A percentile compares a stretch with the other conserved stretches of the same genome.
Conservation (phyloP, 177 flowering plant species). For the Vitis hybrid region DNA sequence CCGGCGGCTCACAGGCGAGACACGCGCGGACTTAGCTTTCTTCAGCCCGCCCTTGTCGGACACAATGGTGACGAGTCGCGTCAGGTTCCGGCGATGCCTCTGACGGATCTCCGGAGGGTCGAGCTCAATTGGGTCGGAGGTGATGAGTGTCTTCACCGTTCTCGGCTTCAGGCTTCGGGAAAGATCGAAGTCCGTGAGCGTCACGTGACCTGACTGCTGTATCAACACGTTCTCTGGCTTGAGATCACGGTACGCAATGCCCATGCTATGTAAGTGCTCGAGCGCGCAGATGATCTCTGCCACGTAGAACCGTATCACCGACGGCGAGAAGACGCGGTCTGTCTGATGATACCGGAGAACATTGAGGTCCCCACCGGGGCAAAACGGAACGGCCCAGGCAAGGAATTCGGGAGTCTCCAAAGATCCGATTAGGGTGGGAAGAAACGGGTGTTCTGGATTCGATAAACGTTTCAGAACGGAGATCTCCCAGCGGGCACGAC, state of each 20-base stretch:
- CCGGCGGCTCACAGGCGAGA: conserved; percentile 60
- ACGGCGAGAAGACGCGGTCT: conserved; percentile 76
- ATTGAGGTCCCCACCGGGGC: conserved; percentile 91
- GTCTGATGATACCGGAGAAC: conserved; percentile 72
- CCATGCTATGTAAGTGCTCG: conserved; percentile 61
- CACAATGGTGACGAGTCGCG: conserved; percentile 19
- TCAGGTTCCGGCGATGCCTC: conserved; percentile 16
- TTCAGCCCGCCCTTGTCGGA: conserved; percentile 23
- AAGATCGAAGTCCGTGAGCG: conserved; percentile 93
- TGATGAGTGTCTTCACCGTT: conserved; percentile 7
- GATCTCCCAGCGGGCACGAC: conserved; percentile 90
- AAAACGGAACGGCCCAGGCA: conserved; percentile 83
- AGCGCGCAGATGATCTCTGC: conserved; percentile 85
- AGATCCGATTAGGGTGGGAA: conserved; percentile 65
- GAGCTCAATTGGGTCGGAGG: conserved; percentile 1
- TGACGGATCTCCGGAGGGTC: conserved; percentile 1
- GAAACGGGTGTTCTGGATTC: conserved; percentile 53
- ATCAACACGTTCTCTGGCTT: conserved; percentile 92
- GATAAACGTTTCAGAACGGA: conserved; percentile 55
- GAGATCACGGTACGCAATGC: conserved; percentile 83
- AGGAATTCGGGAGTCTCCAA: conserved; percentile 50
- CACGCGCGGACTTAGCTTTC: conserved; percentile 70
- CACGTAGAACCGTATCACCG: conserved; percentile 71
- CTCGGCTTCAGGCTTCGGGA: conserved; percentile 50
- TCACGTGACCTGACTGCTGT: conserved; percentile 83